A percentile compares a stretch with the other conserved stretches of the same genome.
phyloP scores from a whole-genome alignment of 495 filamentous ascomycete genomes.

The Aspergillus homomorphus region DNA sequence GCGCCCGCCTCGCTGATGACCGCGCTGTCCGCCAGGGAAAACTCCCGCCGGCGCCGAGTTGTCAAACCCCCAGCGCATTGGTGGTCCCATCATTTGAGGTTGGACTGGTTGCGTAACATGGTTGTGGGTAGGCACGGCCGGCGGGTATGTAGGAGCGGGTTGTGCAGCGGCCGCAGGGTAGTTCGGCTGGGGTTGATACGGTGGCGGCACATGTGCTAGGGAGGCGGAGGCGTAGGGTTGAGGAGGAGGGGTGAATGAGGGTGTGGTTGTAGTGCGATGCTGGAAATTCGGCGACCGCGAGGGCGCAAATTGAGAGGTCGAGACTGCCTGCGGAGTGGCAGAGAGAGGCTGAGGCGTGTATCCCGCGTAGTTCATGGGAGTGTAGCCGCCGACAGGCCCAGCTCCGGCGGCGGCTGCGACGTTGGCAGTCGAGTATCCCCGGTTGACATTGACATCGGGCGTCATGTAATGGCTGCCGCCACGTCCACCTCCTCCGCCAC shows the following conservation, averaged over 20 bases:
- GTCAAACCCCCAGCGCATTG: slow-evolving; percentile 58
- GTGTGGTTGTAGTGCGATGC: slow-evolving; percentile 19
- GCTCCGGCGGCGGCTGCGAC: neutral
- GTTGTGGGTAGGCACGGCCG: slow-evolving; percentile 24
- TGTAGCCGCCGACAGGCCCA: slow-evolving; percentile 26
- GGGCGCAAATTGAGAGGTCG: slow-evolving; percentile 29
- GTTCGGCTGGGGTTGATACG: slow-evolving; percentile 29
- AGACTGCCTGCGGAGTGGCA: slow-evolving; percentile 22
- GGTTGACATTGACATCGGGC: slow-evolving; percentile 22
- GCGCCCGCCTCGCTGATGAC: slow-evolving; percentile 35
- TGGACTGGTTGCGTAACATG: slow-evolving; percentile 31
- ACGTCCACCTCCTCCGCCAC: slow-evolving; percentile 38
- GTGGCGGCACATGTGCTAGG: slow-evolving; percentile 19
- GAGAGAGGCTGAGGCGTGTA: slow-evolving; percentile 31
- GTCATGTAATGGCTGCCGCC: slow-evolving; percentile 50
- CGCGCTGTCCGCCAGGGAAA: slow-evolving; percentile 22
- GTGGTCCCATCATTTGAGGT: slow-evolving; percentile 54
- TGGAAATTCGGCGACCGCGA: slow-evolving; percentile 27
- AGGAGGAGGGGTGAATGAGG: slow-evolving; percentile 25
- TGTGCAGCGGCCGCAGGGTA: slow-evolving; percentile 29
- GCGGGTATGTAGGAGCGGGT: slow-evolving; percentile 25
- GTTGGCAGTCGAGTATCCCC: slow-evolving; percentile 20
- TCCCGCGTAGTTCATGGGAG: slow-evolving; percentile 32
- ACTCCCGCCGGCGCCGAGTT: slow-evolving; percentile 23
- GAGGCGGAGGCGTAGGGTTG: slow-evolving; percentile 27